phyloP scores from a whole-genome alignment of 208 protist genomes.

The Leishmania guyanensis region DNA sequence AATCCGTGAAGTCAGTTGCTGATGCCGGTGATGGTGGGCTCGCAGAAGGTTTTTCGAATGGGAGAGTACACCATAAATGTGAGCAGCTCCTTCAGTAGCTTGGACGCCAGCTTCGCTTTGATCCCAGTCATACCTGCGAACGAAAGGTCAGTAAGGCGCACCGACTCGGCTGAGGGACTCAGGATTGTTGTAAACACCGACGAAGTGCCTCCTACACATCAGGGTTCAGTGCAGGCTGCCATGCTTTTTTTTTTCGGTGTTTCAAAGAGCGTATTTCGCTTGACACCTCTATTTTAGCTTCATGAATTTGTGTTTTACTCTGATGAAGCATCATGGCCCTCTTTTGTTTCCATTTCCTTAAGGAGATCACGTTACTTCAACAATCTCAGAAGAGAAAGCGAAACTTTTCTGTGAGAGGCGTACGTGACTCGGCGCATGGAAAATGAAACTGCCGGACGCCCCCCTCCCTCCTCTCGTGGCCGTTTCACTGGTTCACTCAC shows the following conservation, averaged over 20 bases:
- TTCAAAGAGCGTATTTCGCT: background rate
- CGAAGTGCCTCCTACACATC: background rate
- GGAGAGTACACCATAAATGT: constrained; percentile 36
- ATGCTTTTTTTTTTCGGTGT: background rate
- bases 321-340: background rate
- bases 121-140: constrained; percentile 12
- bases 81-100: constrained; percentile 18
- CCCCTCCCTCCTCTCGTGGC: background rate
- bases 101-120: constrained; percentile 26
- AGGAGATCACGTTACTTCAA: background rate
- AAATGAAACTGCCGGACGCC: background rate
- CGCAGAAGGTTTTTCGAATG: constrained; percentile 51
- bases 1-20: constrained; percentile 43
- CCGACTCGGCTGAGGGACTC: constrained; percentile 16
- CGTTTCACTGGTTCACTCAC: background rate
- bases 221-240: background rate
- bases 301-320: background rate
- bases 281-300: background rate
- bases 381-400: background rate
- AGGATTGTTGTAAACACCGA: constrained; percentile 3
- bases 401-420: background rate
- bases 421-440: background rate
- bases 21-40: constrained; percentile 59
- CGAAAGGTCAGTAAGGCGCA: constrained; percentile 1
- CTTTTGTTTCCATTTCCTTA: constrained; percentile 2